Percentiles rank a stretch among this genome's conserved stretches.
These are phyloP conservation scores for Bifiguratus adelaidae DNA, from an alignment of 192 early-diverging fungal genomes.

Conservation along the genomic window DNA sequence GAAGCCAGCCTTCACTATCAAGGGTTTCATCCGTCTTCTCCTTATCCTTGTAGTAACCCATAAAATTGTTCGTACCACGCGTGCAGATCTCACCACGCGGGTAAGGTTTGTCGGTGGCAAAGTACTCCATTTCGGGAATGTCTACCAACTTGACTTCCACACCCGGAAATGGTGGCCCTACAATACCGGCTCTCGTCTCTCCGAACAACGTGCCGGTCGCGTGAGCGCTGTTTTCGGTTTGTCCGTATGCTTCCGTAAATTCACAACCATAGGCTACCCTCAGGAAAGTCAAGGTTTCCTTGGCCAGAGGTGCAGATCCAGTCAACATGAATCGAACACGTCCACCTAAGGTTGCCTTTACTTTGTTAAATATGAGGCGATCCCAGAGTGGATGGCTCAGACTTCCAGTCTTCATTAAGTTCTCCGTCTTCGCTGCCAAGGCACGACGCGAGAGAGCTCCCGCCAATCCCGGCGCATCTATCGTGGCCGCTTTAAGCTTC, in stretches of 20 bases:
- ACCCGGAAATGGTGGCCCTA: slow-evolving; percentile 54
- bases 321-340: slow-evolving; percentile 49
- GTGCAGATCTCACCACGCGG: slow-evolving; percentile 87
- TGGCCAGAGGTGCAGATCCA: slow-evolving; percentile 62
- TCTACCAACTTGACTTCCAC: slow-evolving; percentile 76
- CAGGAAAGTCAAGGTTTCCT: slow-evolving; percentile 55
- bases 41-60: slow-evolving; percentile 78
- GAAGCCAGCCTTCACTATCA: slow-evolving; percentile 78
- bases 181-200: slow-evolving; percentile 50
- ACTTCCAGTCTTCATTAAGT: slow-evolving; percentile 39
- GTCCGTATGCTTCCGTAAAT: slow-evolving; percentile 46
- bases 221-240: slow-evolving; percentile 32
- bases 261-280: slow-evolving; percentile 53
- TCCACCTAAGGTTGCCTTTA: slow-evolving; percentile 74
- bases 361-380: slow-evolving; percentile 74
- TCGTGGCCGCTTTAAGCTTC: slow-evolving; percentile 29
- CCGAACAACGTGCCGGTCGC: slow-evolving; percentile 13
- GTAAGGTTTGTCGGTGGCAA: slow-evolving; percentile 53
- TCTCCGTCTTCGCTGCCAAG: slow-evolving; percentile 50
- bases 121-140: slow-evolving; percentile 83
- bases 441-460: slow-evolving; percentile 45
- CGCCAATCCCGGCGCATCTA: slow-evolving; percentile 47
- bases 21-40: slow-evolving; percentile 73
- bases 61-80: slow-evolving; percentile 60
- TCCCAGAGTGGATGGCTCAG: slow-evolving; percentile 78